These are phyloP conservation scores for Aspergillus eucalypticola DNA, from an alignment of 2,329 filamentous ascomycete genomes.

Conservation along the genomic window DNA sequence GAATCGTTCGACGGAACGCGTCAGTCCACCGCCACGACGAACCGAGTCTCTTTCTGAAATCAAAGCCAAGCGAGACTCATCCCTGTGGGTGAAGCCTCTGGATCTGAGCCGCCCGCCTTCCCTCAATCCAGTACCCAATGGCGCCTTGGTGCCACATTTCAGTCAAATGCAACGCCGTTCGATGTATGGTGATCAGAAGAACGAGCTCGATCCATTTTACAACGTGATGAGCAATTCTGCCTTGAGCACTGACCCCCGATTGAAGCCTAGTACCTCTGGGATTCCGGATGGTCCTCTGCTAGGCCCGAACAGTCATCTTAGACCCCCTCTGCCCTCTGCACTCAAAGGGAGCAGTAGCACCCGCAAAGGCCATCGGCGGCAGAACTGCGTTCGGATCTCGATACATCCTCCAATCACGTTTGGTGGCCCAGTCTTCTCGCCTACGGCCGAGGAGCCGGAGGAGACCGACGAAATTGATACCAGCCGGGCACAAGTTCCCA, in stretches of 20 bases:
- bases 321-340: conserved; percentile 31
- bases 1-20: conserved; percentile 26
- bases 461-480: conserved; percentile 33
- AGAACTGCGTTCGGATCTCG: conserved; percentile 47
- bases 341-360: conserved; percentile 34
- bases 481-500: conserved; percentile 25
- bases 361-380: conserved; percentile 44
- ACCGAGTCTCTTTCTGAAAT: conserved; percentile 33
- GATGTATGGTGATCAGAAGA: conserved; percentile 21
- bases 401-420: conserved; percentile 40
- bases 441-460: conserved; percentile 39
- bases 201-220: conserved; percentile 32
- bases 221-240: conserved; percentile 19
- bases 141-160: conserved; percentile 23
- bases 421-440: conserved; percentile 34
- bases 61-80: conserved; percentile 21
- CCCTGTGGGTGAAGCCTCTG: conserved; percentile 12
- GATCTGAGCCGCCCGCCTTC: conserved; percentile 20
- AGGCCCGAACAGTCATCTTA: conserved; percentile 23
- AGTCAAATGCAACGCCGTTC: conserved; percentile 29
- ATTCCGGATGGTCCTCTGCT: conserved; percentile 26
- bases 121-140: conserved; percentile 12
- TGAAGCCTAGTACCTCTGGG: conserved; percentile 14
- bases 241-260: conserved; percentile 25
- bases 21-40: conserved; percentile 29